phyloP scores from a whole-genome alignment of 768 basidiomycete genomes.

The Auricularia sp. region DNA sequence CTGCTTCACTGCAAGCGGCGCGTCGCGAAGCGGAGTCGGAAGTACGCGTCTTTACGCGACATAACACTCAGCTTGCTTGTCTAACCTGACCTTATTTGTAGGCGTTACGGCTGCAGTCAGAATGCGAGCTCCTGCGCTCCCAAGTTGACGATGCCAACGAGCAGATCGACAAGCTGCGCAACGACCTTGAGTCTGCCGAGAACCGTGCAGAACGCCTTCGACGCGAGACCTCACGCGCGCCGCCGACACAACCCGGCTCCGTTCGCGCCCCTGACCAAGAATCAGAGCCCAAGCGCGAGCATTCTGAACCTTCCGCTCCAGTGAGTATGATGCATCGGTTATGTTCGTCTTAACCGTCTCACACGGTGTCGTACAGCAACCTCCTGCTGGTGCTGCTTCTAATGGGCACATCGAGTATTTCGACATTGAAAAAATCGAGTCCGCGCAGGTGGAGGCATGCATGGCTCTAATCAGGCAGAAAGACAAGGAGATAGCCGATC shows the following conservation, averaged over 20 bases:
- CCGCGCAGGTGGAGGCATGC: slow-evolving; percentile 41
- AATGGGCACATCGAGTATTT: slow-evolving; percentile 38
- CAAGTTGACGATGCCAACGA: slow-evolving; percentile 40
- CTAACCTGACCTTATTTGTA: neutral
- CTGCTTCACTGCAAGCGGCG: neutral
- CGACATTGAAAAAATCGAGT: slow-evolving; percentile 43
- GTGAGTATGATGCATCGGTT: no score
- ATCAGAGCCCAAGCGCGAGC: slow-evolving; percentile 14
- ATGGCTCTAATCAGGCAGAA: slow-evolving; percentile 33
- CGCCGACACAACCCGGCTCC: slow-evolving; percentile 19
- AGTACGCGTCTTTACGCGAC: slow-evolving; percentile 37
- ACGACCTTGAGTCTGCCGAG: slow-evolving; percentile 45
- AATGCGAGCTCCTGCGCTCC: slow-evolving; percentile 40
- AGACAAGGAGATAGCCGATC: slow-evolving; percentile 27
- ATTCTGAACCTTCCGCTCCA: slow-evolving; percentile 6
- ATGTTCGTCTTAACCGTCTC: no score
- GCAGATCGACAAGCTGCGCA: slow-evolving; percentile 38
- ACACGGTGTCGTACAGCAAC: no score
- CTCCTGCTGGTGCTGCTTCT: slow-evolving; percentile 18
- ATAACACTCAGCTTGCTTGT: neutral
- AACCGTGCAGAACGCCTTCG: slow-evolving; percentile 51
- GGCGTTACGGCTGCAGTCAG: slow-evolving; percentile 33
- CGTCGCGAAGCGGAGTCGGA: slow-evolving; percentile 22
- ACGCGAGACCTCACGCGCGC: slow-evolving; percentile 37
- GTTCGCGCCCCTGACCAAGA: slow-evolving; percentile 19